A percentile compares a stretch with the other conserved stretches of the same genome.
Evolutionary conservation across 2,329 filamentous ascomycete genomes (phyloP).

Genomic region (Xylariaceae sp.): DNA sequence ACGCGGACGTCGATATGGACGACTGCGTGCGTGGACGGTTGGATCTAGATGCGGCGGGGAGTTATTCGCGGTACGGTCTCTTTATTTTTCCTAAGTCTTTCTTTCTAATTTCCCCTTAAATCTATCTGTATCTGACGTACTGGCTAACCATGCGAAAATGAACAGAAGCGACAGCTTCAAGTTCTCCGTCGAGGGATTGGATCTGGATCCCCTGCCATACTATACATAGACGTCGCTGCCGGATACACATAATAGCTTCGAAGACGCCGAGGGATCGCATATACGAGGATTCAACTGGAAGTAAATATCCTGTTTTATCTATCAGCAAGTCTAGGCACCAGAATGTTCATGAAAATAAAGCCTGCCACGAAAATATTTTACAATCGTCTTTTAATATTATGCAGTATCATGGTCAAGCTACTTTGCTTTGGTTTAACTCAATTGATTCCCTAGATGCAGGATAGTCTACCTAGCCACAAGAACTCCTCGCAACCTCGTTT

Average conservation of each 20-base stretch:
- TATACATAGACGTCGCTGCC: conserved; percentile 17
- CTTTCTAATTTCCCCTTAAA: conserved; percentile 4
- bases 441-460: not conserved
- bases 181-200: conserved; percentile 64
- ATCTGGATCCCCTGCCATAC: conserved; percentile 65
- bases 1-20: conserved; percentile 81
- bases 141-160: conserved; percentile 16
- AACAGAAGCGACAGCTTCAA: conserved; percentile 66
- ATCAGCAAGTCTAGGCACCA: too few relatives aligned
- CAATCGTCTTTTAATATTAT: not conserved
- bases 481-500: not conserved
- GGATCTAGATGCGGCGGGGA: conserved; percentile 84
- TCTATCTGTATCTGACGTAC: not conserved
- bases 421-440: not conserved
- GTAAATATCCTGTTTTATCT: too few relatives aligned
- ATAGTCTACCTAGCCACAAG: not conserved
- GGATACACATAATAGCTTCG: too few relatives aligned
- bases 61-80: conserved; percentile 74
- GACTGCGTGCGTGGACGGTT: conserved; percentile 83
- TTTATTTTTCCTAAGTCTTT: not conserved
- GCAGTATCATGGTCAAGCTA: not conserved
- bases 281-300: not conserved
- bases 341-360: not conserved
- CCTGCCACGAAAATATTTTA: not conserved
- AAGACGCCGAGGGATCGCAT: not conserved